phyloP scores from a whole-genome alignment of 805 yeast species.

The Pichia thaimueangensis region DNA sequence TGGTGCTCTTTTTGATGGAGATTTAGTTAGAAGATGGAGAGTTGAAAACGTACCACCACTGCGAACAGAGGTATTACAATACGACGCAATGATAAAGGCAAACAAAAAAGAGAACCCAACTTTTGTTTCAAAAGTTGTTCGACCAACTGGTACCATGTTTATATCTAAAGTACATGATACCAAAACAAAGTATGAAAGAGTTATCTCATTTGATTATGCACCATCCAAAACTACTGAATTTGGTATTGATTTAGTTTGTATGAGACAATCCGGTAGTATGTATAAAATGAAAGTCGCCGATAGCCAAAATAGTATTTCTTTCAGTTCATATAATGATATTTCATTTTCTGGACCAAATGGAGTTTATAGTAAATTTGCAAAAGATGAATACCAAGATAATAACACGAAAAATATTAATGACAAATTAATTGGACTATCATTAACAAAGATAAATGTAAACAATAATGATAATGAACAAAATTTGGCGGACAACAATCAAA shows the following conservation, averaged over 20 bases:
- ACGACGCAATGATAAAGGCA: slow-evolving; percentile 16
- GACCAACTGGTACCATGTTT: slow-evolving; percentile 51
- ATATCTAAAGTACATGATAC: slow-evolving; percentile 72
- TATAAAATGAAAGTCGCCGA: slow-evolving; percentile 72
- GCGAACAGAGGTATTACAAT: slow-evolving; percentile 20
- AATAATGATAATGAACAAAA: neutral
- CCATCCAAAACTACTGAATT: slow-evolving; percentile 43
- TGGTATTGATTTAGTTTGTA: slow-evolving; percentile 67
- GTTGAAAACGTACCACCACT: slow-evolving; percentile 50
- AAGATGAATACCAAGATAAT: slow-evolving; percentile 18
- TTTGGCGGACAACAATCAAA: neutral
- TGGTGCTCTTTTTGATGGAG: slow-evolving; percentile 74
- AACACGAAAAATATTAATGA: neutral
- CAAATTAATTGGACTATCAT: slow-evolving; percentile 3
- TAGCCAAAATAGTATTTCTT: slow-evolving; percentile 52
- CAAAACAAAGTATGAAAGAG: slow-evolving; percentile 71
- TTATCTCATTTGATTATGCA: slow-evolving; percentile 80
- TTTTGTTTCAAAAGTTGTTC: slow-evolving; percentile 9
- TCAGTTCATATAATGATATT: slow-evolving; percentile 65
- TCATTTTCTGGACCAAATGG: slow-evolving; percentile 56
- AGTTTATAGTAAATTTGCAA: slow-evolving; percentile 38
- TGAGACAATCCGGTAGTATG: slow-evolving; percentile 86
- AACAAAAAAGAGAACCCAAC: slow-evolving; percentile 18
- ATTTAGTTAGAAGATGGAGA: slow-evolving; percentile 73
- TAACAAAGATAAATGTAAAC: neutral